phyloP scores from a whole-genome alignment of 2,329 filamentous ascomycete species.

The Torrubiella hemipterigena region DNA sequence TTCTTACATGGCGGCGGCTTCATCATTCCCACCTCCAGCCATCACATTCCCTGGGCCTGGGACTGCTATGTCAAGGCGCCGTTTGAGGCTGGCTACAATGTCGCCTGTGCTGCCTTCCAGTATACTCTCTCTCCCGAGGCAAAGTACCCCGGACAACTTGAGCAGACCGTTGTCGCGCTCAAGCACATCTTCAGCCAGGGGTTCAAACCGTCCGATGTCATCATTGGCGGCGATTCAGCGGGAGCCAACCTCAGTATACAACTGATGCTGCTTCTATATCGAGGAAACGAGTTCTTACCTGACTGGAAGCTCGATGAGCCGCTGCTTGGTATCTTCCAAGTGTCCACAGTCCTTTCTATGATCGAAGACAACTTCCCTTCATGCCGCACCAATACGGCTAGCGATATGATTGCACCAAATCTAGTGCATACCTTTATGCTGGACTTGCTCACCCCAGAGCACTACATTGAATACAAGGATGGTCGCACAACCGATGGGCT shows the following conservation, averaged over 20 bases:
- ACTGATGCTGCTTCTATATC: slow-evolving; percentile 15
- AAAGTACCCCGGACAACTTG: slow-evolving; percentile 7
- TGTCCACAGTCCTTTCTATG: slow-evolving; percentile 16
- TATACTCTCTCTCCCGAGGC: slow-evolving; percentile 8
- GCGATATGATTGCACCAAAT: slow-evolving; percentile 3
- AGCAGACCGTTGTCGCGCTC: slow-evolving; percentile 3
- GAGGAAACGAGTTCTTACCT: slow-evolving; percentile 7
- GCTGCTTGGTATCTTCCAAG: slow-evolving; percentile 16
- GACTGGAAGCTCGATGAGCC: slow-evolving; percentile 12
- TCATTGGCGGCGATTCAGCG: slow-evolving; percentile 15
- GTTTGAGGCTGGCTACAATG: slow-evolving; percentile 3
- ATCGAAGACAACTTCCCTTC: neutral
- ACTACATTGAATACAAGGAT: slow-evolving; percentile 4
- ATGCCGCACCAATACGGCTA: slow-evolving; percentile 1
- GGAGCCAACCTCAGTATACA: slow-evolving; percentile 18
- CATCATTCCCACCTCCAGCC: slow-evolving; percentile 9
- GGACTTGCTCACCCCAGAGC: neutral
- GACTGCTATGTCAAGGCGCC: slow-evolving; percentile 11
- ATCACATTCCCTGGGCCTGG: slow-evolving; percentile 16
- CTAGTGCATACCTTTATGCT: slow-evolving; percentile 2
- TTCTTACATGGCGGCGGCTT: slow-evolving; percentile 20
- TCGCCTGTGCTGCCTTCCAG: slow-evolving; percentile 8
- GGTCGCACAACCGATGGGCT: neutral
- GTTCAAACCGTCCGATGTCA: neutral
- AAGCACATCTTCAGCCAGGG: neutral